phyloP scores from a whole-genome alignment of 1,139 yeast genomes.

The Lizanozyma gosingica region DNA sequence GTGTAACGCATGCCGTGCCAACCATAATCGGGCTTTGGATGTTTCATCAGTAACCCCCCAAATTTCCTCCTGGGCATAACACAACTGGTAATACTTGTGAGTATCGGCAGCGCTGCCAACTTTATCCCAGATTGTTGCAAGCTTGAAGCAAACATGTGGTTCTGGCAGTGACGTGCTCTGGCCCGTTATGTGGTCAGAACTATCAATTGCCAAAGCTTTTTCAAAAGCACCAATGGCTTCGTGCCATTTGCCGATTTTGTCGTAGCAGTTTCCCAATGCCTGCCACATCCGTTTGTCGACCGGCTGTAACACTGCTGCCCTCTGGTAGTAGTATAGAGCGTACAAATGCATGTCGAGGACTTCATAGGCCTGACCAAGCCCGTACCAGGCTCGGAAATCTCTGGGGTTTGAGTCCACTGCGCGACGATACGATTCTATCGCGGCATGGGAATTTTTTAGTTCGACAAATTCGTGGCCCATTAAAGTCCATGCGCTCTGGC shows the following conservation, averaged over 20 bases:
- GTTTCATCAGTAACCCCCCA: constrained; percentile 73
- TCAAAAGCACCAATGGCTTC: constrained; percentile 59
- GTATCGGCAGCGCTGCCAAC: constrained; percentile 46
- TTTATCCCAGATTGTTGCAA: constrained; percentile 63
- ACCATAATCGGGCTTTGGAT: constrained; percentile 79
- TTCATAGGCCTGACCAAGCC: constrained; percentile 96
- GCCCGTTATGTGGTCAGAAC: constrained; percentile 10
- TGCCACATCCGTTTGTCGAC: constrained; percentile 94
- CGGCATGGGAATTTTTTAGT: constrained; percentile 92
- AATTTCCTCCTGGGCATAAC: constrained; percentile 58
- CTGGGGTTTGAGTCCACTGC: constrained; percentile 86
- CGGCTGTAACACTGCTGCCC: constrained; percentile 85
- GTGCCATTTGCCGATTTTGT: constrained; percentile 58
- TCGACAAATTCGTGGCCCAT: constrained; percentile 99
- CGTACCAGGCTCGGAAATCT: constrained; percentile 98
- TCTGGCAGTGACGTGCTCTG: constrained; percentile 17
- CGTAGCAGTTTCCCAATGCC: constrained; percentile 87
- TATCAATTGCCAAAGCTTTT: constrained; percentile 45
- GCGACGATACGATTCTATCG: constrained; percentile 87
- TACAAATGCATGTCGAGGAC: constrained; percentile 92
- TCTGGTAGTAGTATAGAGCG: constrained; percentile 85
- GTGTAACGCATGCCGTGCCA: constrained; percentile 62
- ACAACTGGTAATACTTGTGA: constrained; percentile 58
- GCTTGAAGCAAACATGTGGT: constrained; percentile 50
- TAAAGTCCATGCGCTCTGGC: constrained; percentile 91